These are phyloP conservation scores for Pleurotus platypus DNA, from an alignment of 768 basidiomycete species.

Conservation along the genomic window DNA sequence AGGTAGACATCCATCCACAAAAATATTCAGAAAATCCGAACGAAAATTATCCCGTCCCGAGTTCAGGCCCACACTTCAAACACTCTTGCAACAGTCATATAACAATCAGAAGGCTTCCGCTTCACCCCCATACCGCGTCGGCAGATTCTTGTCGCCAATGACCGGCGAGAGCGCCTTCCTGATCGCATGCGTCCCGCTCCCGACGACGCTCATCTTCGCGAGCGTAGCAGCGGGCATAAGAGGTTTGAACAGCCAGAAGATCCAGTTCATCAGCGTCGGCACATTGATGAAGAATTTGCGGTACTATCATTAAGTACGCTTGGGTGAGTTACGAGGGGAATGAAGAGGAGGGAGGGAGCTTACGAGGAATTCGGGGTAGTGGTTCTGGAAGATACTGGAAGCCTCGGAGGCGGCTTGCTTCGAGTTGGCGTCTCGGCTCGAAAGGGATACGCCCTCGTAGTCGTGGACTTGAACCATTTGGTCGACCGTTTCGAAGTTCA, in stretches of 20 bases:
- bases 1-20: no score
- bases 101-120: constrained; percentile 45
- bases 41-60: no score
- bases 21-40: no score
- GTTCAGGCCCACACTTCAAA: no score
- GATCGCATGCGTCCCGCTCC: constrained; percentile 56
- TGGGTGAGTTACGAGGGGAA: neutral
- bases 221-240: constrained; percentile 69
- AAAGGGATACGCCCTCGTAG: constrained; percentile 68
- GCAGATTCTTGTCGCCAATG: constrained; percentile 57
- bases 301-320: neutral
- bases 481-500: constrained; percentile 74
- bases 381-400: constrained; percentile 65
- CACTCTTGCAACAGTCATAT: no score
- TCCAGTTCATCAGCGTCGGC: constrained; percentile 71
- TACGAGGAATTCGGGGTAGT: constrained; percentile 81
- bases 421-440: constrained; percentile 66
- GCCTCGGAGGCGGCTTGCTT: constrained; percentile 77
- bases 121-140: constrained; percentile 67
- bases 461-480: constrained; percentile 77
- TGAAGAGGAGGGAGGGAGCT: constrained; percentile 12
- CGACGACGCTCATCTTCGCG: constrained; percentile 79
- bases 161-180: constrained; percentile 55
- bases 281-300: constrained; percentile 80
- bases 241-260: constrained; percentile 83